Conservation (phyloP, 371 early-diverging fungal genomes). For the Mortierella sp. region DNA sequence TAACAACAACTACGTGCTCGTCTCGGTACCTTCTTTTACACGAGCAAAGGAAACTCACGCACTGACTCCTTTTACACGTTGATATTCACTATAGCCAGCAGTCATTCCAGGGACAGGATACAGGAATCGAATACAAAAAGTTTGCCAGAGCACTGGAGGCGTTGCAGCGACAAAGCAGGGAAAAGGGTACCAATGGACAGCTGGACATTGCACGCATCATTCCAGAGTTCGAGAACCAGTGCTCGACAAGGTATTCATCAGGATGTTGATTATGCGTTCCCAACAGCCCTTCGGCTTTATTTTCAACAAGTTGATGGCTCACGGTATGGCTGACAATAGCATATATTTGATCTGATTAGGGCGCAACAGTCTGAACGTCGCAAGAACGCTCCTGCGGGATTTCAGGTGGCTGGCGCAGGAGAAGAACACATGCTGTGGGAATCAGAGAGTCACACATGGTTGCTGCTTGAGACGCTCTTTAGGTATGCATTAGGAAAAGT, state of each 20-base stretch:
- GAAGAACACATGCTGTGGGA: slow-evolving; percentile 50
- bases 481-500: slow-evolving; percentile 7
- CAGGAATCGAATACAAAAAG: slow-evolving; percentile 45
- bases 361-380: slow-evolving; percentile 40
- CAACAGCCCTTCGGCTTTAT: background rate
- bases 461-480: slow-evolving; percentile 40
- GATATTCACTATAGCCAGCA: background rate
- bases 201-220: slow-evolving; percentile 28
- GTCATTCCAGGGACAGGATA: slow-evolving; percentile 27
- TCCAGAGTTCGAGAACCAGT: slow-evolving; percentile 38
- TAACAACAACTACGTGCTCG: background rate
- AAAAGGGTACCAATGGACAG: background rate
- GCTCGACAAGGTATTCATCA: slow-evolving; percentile 30
- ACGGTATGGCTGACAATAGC: background rate
- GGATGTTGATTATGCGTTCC: background rate
- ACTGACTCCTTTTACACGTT: background rate
- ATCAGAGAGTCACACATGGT: slow-evolving; percentile 48
- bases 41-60: background rate
- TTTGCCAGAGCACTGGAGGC: slow-evolving; percentile 40
- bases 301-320: background rate
- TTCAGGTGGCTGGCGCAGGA: slow-evolving; percentile 17
- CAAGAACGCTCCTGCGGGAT: slow-evolving; percentile 37
- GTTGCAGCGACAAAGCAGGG: slow-evolving; percentile 19
- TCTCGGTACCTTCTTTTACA: background rate
- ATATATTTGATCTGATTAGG: background rate